Evolutionary conservation across 306 rosid species (phyloP), one percentile per base, ranked within the genome.

Genomic region (Prunus campanulata): DNA sequence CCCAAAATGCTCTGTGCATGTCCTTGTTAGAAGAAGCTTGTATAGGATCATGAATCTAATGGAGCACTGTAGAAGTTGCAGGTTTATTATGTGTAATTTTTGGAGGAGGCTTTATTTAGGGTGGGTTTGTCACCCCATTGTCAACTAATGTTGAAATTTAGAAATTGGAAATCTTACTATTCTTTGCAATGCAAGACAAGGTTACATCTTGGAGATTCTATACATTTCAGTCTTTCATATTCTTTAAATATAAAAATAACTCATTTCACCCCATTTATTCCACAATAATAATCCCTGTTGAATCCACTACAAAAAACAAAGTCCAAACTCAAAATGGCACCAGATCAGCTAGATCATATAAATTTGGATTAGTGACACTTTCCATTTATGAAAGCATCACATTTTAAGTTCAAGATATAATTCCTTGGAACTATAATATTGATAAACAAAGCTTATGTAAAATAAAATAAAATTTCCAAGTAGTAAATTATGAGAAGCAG

Each of bases 51-150:
- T 70, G 56, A 39, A 73, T 22, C 59, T 42, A 25, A 51, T 68
- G 72, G 86, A 80, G 73, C 72, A 78, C 82, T 44, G 67, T 57
- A 63, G 49, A 87, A 78, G 80, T 80, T 78, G 86, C 71, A 75
- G 74, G 67, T 78, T 80, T 27, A 60, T 77, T 74, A 69, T 14
- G 15, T 75, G 64, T 78, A 27, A 59, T 76, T 77, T 81, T 81
- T 56, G 78, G 85, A 84, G 83, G 71, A 80, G 77, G 67, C 91
- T 83, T 90, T 91, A 72, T 79, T 89, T 78, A 81, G 87, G 89
- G 57, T 56, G 27, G 56, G 51, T 77, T 59, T 69, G 60, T 66
- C 74, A 44, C 74, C 88, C 82, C 74, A 68, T 66, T 70, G 77
- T 83, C 79, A 81, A 85, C 85, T 68, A 70, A 70, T 86, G 78